Base-by-base conservation (phyloP, 2,329 filamentous ascomycete species). In the Cladosporium sp. region DNA sequence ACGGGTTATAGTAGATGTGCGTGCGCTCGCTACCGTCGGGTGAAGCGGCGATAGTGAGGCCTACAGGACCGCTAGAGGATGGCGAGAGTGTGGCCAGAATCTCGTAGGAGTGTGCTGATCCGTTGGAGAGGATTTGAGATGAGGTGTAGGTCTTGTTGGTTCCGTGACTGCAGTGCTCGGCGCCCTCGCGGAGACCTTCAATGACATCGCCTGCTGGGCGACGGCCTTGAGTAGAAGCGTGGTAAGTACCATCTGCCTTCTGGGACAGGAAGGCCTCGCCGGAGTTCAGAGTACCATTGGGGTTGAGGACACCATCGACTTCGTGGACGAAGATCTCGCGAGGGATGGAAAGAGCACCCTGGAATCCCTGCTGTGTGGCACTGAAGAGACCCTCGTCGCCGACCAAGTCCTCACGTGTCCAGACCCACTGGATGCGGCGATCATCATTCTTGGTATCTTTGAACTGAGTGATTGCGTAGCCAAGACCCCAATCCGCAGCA, bases 371-470 rank as follows among this genome's bases (percentile, higher is more conserved):
- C 62, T 79, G 76, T 1, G 54, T 69, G 19, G 74, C 65, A 30
- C 67, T 74, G 65, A 77, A 78, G 58, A 73, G 58, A 19, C 70
- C 72, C 17, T 60, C 67, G 49, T 73, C 73, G 8, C 64, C 71
- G 30, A 67, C 61, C 55, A 74, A 69, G 59, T 79, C 77, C 56
- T 80, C 77, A 4, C 72, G 74, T 2, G 74, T 71, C 77, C 77
- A 80, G 5, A 75, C 77, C 70, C 75, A 79, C 55, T 78, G 76
- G 15, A 80, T 73, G 45, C 77, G 75, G 19, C 77, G 74, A 62
- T 78, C 71, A 62, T 78, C 71, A 68, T 78, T 73, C 72, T 79
- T 80, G 28, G 75, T 75, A 63, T 80, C 77, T 61, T 76, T 74
- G 72, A 80, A 79, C 62, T 73, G 76, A 6, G 75, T 76, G 3